Evolutionary conservation across 352 stramenopile genomes (phyloP), one percentile per base, ranked within the genome.

Genomic region (Globisporangium paddicum): DNA sequence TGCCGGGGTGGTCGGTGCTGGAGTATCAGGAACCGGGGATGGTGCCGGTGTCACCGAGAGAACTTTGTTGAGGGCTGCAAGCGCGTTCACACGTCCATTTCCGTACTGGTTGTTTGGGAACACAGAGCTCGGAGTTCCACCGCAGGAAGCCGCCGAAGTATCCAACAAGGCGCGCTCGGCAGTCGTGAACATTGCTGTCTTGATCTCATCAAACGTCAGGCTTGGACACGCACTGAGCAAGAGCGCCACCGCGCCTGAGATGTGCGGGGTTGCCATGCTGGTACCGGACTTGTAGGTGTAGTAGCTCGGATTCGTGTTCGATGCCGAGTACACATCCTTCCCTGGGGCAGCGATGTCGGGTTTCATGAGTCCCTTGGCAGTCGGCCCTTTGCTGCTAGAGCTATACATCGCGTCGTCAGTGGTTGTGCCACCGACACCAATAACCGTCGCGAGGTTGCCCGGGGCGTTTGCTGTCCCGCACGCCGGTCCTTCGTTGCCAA

Each of bases 371-470:
- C 21, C 21, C 25, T n/a, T n/a, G 6, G 19, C 8, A 16, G 42
- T 48, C 9, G 42, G 42, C n/a, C 42, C 42, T 23, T 48, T 48
- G 10, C 19, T 30, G 3, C 42, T 48, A 21, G 30, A 19, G 4
- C 19, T 25, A n/a, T n/a, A n/a, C n/a, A n/a, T n/a, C n/a, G n/a
- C n/a, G n/a, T n/a, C n/a, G n/a, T n/a, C n/a, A n/a, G n/a, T n/a
- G n/a, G n/a, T 51, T 18, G 60, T 60, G 11, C 59, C 59, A 40
- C 57, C 66, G 23, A 72, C 66, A 0, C 11, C 30, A 34, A 69
- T 58, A 13, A 60, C 66, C 14, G 54, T 59, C 5, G 37, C 25
- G 28, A 65, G 55, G 23, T 69, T 57, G 14, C 54, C 62, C 18
- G 66, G 66, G 10, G 32, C 58, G 26, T 37, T 23, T 18, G 60